Percentiles rank a stretch among this genome's conserved stretches.
Evolutionary conservation across 1,284 basidiomycete species (phyloP).

Genomic region (Amylostereum chailletii): DNA sequence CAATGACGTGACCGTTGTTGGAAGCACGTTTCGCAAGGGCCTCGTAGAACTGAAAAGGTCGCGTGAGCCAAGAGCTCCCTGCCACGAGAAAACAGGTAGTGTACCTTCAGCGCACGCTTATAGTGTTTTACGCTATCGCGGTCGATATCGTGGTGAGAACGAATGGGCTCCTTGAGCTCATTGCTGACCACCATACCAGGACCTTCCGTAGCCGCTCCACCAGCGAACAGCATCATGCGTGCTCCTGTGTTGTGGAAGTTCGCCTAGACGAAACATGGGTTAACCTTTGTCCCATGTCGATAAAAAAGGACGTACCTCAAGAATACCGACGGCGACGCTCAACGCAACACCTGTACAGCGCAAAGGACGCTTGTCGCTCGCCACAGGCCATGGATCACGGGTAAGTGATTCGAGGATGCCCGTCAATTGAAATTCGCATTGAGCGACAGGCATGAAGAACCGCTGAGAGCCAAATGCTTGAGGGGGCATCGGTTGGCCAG

Average conservation of each 20-base stretch:
- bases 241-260: slow-evolving; percentile 96
- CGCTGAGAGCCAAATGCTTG: slow-evolving; percentile 82
- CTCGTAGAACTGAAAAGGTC: slow-evolving; percentile 78
- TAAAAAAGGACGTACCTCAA: slow-evolving; percentile 56
- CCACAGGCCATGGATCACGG: slow-evolving; percentile 96
- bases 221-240: slow-evolving; percentile 94
- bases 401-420: slow-evolving; percentile 85
- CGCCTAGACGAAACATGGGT: slow-evolving; percentile 34
- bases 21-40: slow-evolving; percentile 89
- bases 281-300: not conserved
- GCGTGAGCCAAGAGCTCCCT: slow-evolving; percentile 6
- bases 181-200: slow-evolving; percentile 96
- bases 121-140: slow-evolving; percentile 96
- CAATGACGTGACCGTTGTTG: slow-evolving; percentile 90
- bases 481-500: slow-evolving; percentile 81
- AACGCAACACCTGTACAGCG: slow-evolving; percentile 94
- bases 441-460: slow-evolving; percentile 89
- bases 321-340: slow-evolving; percentile 89
- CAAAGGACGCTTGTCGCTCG: slow-evolving; percentile 90
- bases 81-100: slow-evolving; percentile 11
- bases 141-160: slow-evolving; percentile 99
- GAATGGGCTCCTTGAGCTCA: slow-evolving; percentile 95
- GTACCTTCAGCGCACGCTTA: slow-evolving; percentile 91
- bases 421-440: slow-evolving; percentile 96
- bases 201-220: slow-evolving; percentile 95